phyloP scores from a whole-genome alignment of 1,284 basidiomycete species.

The Pascua guehoae region DNA sequence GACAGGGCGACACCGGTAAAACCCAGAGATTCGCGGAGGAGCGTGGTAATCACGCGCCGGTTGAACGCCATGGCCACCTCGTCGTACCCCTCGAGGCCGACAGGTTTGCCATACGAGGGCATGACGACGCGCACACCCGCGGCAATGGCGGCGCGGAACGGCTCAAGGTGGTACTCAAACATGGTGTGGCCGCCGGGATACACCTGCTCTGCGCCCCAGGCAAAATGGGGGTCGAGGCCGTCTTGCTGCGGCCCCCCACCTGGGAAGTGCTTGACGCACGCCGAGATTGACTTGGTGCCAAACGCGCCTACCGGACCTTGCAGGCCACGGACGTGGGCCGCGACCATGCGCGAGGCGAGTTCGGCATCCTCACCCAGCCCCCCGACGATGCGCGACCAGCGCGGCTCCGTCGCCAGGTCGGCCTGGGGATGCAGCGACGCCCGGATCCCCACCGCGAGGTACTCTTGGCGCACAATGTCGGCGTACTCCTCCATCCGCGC shows the following conservation, averaged over 20 bases:
- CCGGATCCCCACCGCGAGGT: conserved; percentile 15
- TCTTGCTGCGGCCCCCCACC: conserved; percentile 12
- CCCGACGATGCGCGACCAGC: conserved; percentile 14
- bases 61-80: conserved; percentile 21
- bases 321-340: conserved; percentile 9
- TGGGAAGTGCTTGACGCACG: conserved; percentile 22
- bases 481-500: conserved; percentile 12
- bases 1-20: conserved; percentile 16
- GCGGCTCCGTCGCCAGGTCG: conserved; percentile 14
- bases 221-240: conserved; percentile 16
- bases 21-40: conserved; percentile 10
- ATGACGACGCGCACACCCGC: conserved; percentile 14
- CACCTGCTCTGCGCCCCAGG: conserved; percentile 15
- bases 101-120: conserved; percentile 20
- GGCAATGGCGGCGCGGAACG: conserved; percentile 15
- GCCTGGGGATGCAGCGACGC: conserved; percentile 17
- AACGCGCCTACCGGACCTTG: neutral
- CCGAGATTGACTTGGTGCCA: conserved; percentile 8
- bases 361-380: conserved; percentile 16
- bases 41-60: conserved; percentile 10
- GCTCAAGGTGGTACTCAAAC: conserved; percentile 19
- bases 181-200: conserved; percentile 14
- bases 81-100: conserved; percentile 7
- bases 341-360: conserved; percentile 7
- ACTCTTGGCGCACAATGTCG: conserved; percentile 18